Percentiles rank a stretch among this genome's conserved stretches.
These are phyloP conservation scores for Zea mays DNA, from an alignment of 176 grass and related monocot genomes.

Conservation along the genomic window Zm-B73-REFERENCE-NAM-5.0 NC_050102.1:117520001-117520500, in stretches of 20 bases:
- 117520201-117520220: conserved; percentile 53
- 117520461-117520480: conserved; percentile 78
- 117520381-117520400: conserved; percentile 79
- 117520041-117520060: conserved; percentile 38
- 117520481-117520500: conserved; percentile 99
- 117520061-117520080: conserved; percentile 90
- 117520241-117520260: conserved; percentile 44
- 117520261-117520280: conserved; percentile 24
- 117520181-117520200: conserved; percentile 65
- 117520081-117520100: conserved; percentile 62
- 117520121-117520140: conserved; percentile 39
- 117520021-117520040: neutral
- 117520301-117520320: conserved; percentile 28
- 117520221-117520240: conserved; percentile 50
- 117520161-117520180: conserved; percentile 51
- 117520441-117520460: conserved; percentile 87
- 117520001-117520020: conserved; percentile 29
- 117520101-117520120: conserved; percentile 42
- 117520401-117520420: conserved; percentile 58
- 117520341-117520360: conserved; percentile 53
- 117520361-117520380: conserved; percentile 99
- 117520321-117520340: conserved; percentile 4
- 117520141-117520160: conserved; percentile 33
- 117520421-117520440: conserved; percentile 68
- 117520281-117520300: conserved; percentile 29